phyloP scores from a whole-genome alignment of 768 basidiomycete species.

The Amanita inopinata region DNA sequence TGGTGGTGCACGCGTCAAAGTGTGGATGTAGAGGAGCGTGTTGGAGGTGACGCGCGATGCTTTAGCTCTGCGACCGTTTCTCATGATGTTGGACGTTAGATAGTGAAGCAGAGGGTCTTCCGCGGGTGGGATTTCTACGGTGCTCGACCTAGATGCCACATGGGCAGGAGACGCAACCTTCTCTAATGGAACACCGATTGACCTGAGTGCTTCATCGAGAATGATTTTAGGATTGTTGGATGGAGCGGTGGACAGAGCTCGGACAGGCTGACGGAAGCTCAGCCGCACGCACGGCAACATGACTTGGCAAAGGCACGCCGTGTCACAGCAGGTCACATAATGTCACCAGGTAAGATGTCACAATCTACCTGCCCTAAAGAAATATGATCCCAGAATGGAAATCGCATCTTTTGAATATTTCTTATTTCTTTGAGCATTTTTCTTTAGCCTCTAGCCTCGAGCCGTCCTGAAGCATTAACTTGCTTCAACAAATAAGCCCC shows the following conservation, averaged over 20 bases:
- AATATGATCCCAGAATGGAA: slow-evolving; percentile 2
- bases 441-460: slow-evolving; percentile 21
- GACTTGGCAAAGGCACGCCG: background rate
- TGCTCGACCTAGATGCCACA: slow-evolving; percentile 4
- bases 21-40: slow-evolving; percentile 65
- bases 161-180: background rate
- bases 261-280: background rate
- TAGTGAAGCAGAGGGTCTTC: slow-evolving; percentile 68
- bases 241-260: background rate
- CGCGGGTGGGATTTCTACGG: slow-evolving; percentile 58
- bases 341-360: background rate
- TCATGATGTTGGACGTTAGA: slow-evolving; percentile 52
- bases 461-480: slow-evolving; percentile 66
- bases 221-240: background rate
- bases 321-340: background rate
- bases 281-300: background rate
- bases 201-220: background rate
- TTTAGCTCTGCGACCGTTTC: slow-evolving; percentile 53
- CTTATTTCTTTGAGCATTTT: slow-evolving; percentile 9
- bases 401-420: slow-evolving; percentile 11
- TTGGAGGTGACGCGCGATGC: slow-evolving; percentile 46
- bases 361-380: slow-evolving; percentile 10
- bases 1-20: slow-evolving; percentile 68
- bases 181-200: background rate
- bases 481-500: slow-evolving; percentile 47